Percentiles rank a stretch among this genome's conserved stretches.
These are phyloP conservation scores for Alternaria ventricosa DNA, from an alignment of 2,329 filamentous ascomycete genomes.

Conservation along the genomic window DNA sequence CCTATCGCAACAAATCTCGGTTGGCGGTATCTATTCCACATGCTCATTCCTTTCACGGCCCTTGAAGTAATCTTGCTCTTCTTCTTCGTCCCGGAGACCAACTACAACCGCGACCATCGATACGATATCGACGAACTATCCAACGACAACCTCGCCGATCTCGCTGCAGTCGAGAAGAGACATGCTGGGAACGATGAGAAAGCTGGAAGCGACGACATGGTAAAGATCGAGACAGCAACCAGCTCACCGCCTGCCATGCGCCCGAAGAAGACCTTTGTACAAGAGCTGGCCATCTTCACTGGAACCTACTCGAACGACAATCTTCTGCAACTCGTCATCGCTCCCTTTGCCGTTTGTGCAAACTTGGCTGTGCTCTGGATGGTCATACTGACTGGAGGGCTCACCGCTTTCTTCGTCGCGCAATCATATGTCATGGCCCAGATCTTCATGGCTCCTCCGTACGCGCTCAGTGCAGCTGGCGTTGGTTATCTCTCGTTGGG, in stretches of 20 bases:
- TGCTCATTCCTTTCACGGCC: slow-evolving; percentile 56
- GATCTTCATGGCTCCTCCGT: slow-evolving; percentile 59
- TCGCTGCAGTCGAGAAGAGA: slow-evolving; percentile 32
- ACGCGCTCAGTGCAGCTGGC: slow-evolving; percentile 50
- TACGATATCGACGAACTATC: slow-evolving; percentile 42
- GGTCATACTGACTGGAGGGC: slow-evolving; percentile 55
- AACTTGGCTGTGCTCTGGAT: slow-evolving; percentile 61
- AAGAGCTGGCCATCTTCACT: slow-evolving; percentile 49
- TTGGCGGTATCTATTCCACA: slow-evolving; percentile 54
- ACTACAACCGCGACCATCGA: slow-evolving; percentile 52
- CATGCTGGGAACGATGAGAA: slow-evolving; percentile 20
- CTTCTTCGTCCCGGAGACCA: slow-evolving; percentile 60
- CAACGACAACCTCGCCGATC: slow-evolving; percentile 35
- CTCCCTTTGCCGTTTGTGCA: slow-evolving; percentile 58
- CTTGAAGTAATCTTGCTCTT: slow-evolving; percentile 53
- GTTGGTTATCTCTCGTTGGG: slow-evolving; percentile 55
- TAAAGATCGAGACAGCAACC: slow-evolving; percentile 28
- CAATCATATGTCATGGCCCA: slow-evolving; percentile 53
- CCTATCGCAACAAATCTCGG: slow-evolving; percentile 45
- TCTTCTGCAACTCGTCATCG: slow-evolving; percentile 47
- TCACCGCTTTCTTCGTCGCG: slow-evolving; percentile 53
- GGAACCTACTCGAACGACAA: slow-evolving; percentile 49
- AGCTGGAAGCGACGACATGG: slow-evolving; percentile 15
- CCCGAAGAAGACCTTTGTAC: slow-evolving; percentile 47
- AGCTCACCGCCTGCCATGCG: slow-evolving; percentile 19